Conservation (phyloP, 1,139 yeast genomes). For the Hyphopichia fennica region DNA sequence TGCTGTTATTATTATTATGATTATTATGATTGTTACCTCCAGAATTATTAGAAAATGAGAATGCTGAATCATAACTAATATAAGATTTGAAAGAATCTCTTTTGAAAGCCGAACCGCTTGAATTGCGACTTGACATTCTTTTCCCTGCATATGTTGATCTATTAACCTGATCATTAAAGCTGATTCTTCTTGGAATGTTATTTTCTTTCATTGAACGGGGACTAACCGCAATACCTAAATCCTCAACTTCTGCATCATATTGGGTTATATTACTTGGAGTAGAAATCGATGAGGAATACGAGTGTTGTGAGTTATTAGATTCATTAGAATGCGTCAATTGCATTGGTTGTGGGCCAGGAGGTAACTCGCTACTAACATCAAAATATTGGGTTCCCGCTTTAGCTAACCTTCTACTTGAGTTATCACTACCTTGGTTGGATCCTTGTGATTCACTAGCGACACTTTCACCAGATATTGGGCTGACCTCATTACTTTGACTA, state of each 20-base stretch:
- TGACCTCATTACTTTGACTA: constrained; percentile 2
- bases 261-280: constrained; percentile 44
- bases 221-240: constrained; percentile 46
- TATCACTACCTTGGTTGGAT: neutral
- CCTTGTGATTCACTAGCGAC: neutral
- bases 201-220: constrained; percentile 32
- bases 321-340: neutral
- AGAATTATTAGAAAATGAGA: constrained; percentile 37
- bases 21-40: constrained; percentile 13
- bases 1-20: constrained; percentile 7
- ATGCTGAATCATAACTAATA: constrained; percentile 56
- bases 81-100: constrained; percentile 50
- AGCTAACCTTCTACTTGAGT: constrained; percentile 1
- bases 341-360: constrained; percentile 14
- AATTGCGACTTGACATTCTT: constrained; percentile 25
- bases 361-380: constrained; percentile 18
- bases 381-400: constrained; percentile 20
- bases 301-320: constrained; percentile 17
- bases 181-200: constrained; percentile 22
- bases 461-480: neutral
- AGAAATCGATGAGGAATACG: constrained; percentile 32
- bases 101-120: constrained; percentile 28
- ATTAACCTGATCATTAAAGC: constrained; percentile 21
- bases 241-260: constrained; percentile 45
- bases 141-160: constrained; percentile 5